Evolutionary conservation across 257 asterid genomes (phyloP).

Genomic region (Salvia rosmarinus): DNA sequence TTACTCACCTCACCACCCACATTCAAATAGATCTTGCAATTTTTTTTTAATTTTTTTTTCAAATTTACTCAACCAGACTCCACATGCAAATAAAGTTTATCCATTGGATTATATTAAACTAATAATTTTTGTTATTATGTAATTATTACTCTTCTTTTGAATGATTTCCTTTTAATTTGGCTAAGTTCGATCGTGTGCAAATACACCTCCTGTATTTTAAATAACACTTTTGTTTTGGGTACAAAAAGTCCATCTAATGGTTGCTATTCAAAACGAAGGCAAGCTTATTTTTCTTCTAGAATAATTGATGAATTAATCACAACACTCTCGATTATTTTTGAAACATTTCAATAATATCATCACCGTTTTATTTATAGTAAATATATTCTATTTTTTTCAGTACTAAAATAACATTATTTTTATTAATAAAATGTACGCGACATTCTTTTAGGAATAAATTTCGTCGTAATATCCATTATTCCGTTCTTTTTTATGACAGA

Average conservation of each 20-base stretch:
- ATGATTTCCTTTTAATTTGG: background rate
- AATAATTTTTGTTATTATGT: background rate
- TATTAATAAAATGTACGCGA: too few relatives aligned
- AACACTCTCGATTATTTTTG: background rate
- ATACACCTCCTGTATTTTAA: background rate
- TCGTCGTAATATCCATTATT: too few relatives aligned
- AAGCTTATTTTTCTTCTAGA: too few relatives aligned
- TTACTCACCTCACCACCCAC: constrained; percentile 30
- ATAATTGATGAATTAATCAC: background rate
- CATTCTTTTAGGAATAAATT: too few relatives aligned
- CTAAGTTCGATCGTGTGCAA: background rate
- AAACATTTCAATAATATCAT: background rate
- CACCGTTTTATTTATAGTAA: too few relatives aligned
- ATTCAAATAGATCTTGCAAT: constrained; percentile 26
- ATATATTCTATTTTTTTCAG: too few relatives aligned
- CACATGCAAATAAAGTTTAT: constrained; percentile 40
- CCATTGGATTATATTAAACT: constrained; percentile 4
- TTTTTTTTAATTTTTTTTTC: background rate
- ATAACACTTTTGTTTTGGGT: too few relatives aligned
- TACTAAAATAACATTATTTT: too few relatives aligned
- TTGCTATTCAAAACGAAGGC: background rate
- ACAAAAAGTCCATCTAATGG: too few relatives aligned
- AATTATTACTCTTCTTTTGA: background rate
- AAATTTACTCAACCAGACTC: constrained; percentile 38
- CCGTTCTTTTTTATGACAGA: too few relatives aligned